Percentiles rank a stretch among this genome's conserved stretches.
Conservation (phyloP, 176 grass and related monocot genomes). For the Paspalum vaginatum region DNA sequence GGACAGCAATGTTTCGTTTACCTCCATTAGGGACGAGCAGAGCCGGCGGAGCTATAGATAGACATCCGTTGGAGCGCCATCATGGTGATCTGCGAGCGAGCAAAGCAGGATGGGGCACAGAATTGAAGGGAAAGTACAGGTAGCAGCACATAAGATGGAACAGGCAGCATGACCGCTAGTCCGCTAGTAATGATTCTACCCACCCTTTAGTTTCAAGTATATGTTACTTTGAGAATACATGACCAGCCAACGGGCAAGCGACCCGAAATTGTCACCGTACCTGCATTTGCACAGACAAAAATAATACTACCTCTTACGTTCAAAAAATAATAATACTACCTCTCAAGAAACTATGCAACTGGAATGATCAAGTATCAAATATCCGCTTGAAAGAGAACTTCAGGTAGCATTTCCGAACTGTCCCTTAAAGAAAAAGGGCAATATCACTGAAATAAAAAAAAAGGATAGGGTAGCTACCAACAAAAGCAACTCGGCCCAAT, state of each 20-base stretch:
- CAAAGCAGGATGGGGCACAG: background rate
- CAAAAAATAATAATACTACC: too few species aligned
- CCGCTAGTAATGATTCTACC: conserved; percentile 38
- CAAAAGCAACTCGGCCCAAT: background rate
- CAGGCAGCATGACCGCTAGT: conserved; percentile 6
- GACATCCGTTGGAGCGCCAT: conserved; percentile 29
- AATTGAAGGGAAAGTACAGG: conserved; percentile 20
- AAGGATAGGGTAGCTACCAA: background rate
- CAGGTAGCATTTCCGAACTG: background rate
- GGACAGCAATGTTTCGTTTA: conserved; percentile 50
- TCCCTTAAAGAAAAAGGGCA: background rate
- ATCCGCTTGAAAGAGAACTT: background rate
- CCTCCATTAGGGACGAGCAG: conserved; percentile 38
- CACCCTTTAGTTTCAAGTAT: conserved; percentile 37
- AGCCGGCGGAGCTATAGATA: background rate
- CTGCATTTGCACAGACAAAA: background rate
- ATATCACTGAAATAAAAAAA: background rate
- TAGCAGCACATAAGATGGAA: conserved; percentile 9
- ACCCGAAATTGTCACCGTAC: conserved; percentile 13
- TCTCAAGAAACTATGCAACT: background rate
- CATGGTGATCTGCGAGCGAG: conserved; percentile 14
- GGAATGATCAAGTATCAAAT: background rate
- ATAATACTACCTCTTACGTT: too few species aligned
- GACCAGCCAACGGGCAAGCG: conserved; percentile 37
- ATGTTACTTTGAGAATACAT: conserved; percentile 36